phyloP scores from a whole-genome alignment of 139 green algal species.

The Ettlia oleoabundans region DNA sequence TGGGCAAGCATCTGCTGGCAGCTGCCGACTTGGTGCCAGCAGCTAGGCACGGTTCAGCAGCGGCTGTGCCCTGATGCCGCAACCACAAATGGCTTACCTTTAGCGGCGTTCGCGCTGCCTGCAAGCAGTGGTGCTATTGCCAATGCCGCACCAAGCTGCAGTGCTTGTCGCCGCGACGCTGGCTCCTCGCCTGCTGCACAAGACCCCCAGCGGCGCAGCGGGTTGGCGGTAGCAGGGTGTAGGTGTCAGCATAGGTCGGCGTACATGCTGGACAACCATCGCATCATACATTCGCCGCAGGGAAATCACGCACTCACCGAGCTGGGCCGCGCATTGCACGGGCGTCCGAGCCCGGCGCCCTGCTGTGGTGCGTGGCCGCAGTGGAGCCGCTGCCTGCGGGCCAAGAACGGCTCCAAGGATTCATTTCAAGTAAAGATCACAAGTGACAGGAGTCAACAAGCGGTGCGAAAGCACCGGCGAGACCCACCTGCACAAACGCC shows the following conservation, averaged over 20 bases:
- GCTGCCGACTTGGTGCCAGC: no score
- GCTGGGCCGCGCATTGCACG: conserved; percentile 5
- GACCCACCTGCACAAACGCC: conserved; percentile 7
- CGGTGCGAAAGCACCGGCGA: neutral
- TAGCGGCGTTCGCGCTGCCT: conserved; percentile 25
- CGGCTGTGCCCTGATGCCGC: no score
- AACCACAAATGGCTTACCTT: conserved; percentile 8
- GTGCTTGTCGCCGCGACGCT: conserved; percentile 38
- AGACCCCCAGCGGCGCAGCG: neutral
- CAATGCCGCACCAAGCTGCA: conserved; percentile 36
- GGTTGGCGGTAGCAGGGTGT: neutral
- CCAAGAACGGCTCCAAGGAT: neutral
- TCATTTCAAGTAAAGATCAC: no score
- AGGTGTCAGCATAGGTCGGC: no score
- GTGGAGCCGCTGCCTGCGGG: conserved; percentile 10
- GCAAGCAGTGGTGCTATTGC: conserved; percentile 18
- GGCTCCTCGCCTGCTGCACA: no score
- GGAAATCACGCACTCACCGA: neutral
- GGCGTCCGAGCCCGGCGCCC: neutral
- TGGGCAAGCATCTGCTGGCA: no score
- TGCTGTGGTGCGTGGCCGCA: conserved; percentile 7
- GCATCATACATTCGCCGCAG: no score
- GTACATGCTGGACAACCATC: neutral
- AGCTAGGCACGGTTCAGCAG: no score
- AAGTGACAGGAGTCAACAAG: neutral